A percentile compares a stretch with the other conserved stretches of the same genome.
These are phyloP conservation scores for Monilinia polystroma DNA, from an alignment of 2,329 filamentous ascomycete genomes.

Conservation along the genomic window DNA sequence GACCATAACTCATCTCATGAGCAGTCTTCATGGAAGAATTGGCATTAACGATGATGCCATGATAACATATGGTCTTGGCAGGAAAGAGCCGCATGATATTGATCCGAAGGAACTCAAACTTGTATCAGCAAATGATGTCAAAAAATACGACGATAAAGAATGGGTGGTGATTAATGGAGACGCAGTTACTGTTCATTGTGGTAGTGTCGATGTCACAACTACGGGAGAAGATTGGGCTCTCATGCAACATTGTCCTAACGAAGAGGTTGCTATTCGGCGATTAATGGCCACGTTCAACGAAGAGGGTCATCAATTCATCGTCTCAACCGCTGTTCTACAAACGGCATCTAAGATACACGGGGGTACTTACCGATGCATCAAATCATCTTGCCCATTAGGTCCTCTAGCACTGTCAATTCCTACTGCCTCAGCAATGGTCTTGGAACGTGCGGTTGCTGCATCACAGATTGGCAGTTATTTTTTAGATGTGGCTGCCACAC, in stretches of 20 bases:
- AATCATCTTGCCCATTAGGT: background rate
- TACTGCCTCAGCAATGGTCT: background rate
- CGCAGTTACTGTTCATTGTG: constrained; percentile 16
- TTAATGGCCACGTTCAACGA: constrained; percentile 13
- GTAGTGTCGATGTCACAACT: background rate
- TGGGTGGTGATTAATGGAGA: constrained; percentile 17
- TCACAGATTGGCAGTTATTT: background rate
- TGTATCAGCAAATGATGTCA: constrained; percentile 2
- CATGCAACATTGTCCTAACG: constrained; percentile 17
- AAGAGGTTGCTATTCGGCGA: constrained; percentile 21
- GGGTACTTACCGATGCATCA: constrained; percentile 12
- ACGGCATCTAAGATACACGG: background rate
- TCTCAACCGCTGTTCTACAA: background rate
- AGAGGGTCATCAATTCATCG: constrained; percentile 12
- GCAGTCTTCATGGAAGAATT: constrained; percentile 22
- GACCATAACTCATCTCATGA: constrained; percentile 10
- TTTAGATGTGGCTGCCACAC: background rate
- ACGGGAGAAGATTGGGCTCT: constrained; percentile 21
- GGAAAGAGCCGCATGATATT: constrained; percentile 10
- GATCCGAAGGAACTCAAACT: constrained; percentile 22
- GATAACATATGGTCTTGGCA: background rate
- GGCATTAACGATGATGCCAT: constrained; percentile 19
- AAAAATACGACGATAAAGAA: background rate
- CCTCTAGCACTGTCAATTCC: background rate
- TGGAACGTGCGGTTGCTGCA: background rate